Percentiles rank a stretch among this genome's conserved stretches.
Conservation (phyloP, 306 rosid genomes). For the Malus orientalis region DNA sequence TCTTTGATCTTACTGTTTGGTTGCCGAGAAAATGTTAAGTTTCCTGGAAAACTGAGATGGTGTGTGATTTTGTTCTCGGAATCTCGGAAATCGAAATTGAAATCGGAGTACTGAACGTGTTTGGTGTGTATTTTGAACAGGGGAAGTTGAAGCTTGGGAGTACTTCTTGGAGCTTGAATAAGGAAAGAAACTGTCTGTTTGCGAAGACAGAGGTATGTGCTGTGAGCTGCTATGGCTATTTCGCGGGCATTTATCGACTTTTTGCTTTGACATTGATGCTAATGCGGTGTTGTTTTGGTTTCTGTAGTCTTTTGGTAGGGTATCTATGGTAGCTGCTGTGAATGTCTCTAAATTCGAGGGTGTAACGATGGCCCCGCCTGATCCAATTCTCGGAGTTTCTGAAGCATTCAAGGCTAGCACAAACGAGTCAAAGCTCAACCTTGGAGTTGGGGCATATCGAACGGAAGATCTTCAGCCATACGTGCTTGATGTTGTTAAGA, state of each 20-base stretch:
- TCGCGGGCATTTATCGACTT: not conserved
- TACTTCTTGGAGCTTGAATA: slow-evolving; percentile 33
- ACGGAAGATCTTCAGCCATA: slow-evolving; percentile 86
- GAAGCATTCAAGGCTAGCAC: slow-evolving; percentile 87
- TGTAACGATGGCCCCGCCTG: slow-evolving; percentile 91
- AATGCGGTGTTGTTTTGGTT: not conserved
- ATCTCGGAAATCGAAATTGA: not conserved
- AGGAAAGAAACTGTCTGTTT: slow-evolving; percentile 24
- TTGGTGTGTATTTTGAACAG: slow-evolving; percentile 21
- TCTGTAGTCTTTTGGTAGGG: slow-evolving; percentile 58
- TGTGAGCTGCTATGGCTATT: not conserved
- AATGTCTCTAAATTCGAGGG: slow-evolving; percentile 85
- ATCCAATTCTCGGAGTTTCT: slow-evolving; percentile 99
- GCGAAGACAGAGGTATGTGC: slow-evolving; percentile 33
- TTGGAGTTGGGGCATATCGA: slow-evolving; percentile 95
- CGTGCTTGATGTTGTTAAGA: slow-evolving; percentile 87
- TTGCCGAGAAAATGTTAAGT: slow-evolving; percentile 5
- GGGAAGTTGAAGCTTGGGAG: slow-evolving; percentile 40
- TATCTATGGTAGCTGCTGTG: slow-evolving; percentile 61
- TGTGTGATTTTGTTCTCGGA: not conserved
- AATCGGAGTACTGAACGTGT: not conserved
- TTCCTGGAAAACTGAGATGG: not conserved
- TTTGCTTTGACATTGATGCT: not conserved
- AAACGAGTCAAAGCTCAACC: slow-evolving; percentile 67
- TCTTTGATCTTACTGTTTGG: not conserved